These are phyloP conservation scores for Aphanomyces invadans DNA, from an alignment of 352 stramenopile species.

Conservation along the genomic window DNA sequence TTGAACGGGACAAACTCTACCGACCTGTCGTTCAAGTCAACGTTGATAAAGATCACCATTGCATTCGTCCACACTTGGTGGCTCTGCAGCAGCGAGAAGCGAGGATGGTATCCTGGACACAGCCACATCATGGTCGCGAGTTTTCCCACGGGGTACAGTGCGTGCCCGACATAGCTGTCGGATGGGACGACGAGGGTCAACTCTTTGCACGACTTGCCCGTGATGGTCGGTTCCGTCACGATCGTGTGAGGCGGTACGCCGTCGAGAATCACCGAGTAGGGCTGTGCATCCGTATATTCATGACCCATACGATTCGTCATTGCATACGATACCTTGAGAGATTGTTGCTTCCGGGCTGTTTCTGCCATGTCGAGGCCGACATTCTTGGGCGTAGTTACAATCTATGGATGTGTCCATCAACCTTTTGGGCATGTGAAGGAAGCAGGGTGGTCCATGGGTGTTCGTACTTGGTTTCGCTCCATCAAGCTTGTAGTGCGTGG, in stretches of 20 bases:
- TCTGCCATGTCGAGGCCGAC: slow-evolving; percentile 11
- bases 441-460: background rate
- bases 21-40: slow-evolving; percentile 15
- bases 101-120: slow-evolving; percentile 7
- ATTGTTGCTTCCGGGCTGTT: background rate
- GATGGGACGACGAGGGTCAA: background rate
- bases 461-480: too few relatives aligned
- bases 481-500: too few relatives aligned
- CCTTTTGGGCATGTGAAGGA: too few relatives aligned
- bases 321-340: background rate
- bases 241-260: background rate
- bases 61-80: slow-evolving; percentile 6
- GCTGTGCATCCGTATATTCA: background rate
- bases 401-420: too few relatives aligned
- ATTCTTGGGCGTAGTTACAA: too few relatives aligned
- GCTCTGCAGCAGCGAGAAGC: slow-evolving; percentile 9
- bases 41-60: slow-evolving; percentile 21
- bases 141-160: background rate
- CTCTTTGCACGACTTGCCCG: slow-evolving; percentile 2
- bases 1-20: background rate
- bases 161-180: background rate
- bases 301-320: background rate
- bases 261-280: background rate
- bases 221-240: background rate
- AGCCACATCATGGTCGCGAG: background rate